Percentiles rank a stretch among this genome's conserved stretches.
Evolutionary conservation across 2,329 filamentous ascomycete genomes (phyloP).

Genomic region (Diaporthe capsici): DNA sequence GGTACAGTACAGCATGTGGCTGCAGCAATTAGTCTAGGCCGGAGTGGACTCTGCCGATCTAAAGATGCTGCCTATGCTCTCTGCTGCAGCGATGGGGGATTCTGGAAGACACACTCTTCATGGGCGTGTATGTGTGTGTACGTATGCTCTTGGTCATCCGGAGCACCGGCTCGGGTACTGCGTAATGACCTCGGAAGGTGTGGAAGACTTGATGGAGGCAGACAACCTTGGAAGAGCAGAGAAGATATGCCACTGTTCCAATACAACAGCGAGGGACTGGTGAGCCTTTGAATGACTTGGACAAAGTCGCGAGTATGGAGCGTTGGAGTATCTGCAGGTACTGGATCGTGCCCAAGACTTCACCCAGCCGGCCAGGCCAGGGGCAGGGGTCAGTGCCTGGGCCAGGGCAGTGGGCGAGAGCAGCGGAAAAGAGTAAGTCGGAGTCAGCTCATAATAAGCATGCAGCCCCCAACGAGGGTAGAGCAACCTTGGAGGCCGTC

Average conservation of each 20-base stretch:
- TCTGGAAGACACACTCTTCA: not conserved
- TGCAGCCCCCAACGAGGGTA: slow-evolving; percentile 20
- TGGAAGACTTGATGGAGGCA: not conserved
- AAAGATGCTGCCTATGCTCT: not conserved
- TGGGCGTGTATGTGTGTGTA: not conserved
- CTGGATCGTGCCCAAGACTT: slow-evolving; percentile 38
- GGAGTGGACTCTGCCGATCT: slow-evolving; percentile 24
- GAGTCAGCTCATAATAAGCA: slow-evolving; percentile 32
- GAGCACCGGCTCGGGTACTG: not conserved
- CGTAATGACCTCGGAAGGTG: not conserved
- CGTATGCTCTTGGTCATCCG: not conserved
- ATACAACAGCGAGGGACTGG: not conserved
- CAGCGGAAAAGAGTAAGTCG: not conserved
- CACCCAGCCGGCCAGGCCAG: not conserved
- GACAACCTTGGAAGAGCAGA: not conserved
- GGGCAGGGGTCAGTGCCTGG: not conserved
- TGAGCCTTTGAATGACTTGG: not conserved
- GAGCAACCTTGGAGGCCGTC: not conserved
- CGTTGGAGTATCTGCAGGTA: slow-evolving; percentile 41
- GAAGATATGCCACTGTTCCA: not conserved
- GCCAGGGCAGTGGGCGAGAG: not conserved
- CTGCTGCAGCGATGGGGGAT: not conserved
- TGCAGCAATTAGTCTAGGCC: slow-evolving; percentile 21
- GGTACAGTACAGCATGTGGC: not conserved
- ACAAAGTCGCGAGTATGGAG: slow-evolving; percentile 14